Base-by-base conservation (phyloP, 2,329 filamentous ascomycete genomes). In the Stagonosporopsis cucurbitacearum region DNA sequence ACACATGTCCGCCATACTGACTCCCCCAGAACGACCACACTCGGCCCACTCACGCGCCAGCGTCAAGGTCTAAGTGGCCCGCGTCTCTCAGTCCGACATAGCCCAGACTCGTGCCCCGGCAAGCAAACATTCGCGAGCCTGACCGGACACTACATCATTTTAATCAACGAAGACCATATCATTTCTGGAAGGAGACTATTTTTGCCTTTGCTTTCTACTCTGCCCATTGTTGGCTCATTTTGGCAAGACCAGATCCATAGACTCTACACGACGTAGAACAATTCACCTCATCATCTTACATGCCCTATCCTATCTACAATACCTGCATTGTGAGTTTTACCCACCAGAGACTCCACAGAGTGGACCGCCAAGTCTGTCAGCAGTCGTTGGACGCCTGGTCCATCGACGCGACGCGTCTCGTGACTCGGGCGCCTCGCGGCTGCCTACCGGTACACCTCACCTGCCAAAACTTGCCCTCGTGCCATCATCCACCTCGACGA, bases 31-130 rank as follows among this genome's bases (percentile, higher is more conserved):
- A 49, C 54, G 54, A 40, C 54, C 54, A 36, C 54, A 57, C 39
- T 57, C 54, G 20, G 48, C 54, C 19, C 54, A 57, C 33, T 57
- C 54, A 25, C 54, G 54, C 49, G 54, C 54, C 39, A 57, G 54
- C 44, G 48, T 57, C 54, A 57, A 45, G 44, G 54, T 52, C 39
- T 57, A 57, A 49, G 42, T 19, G 32, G 23, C 39, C 39, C 17
- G 3, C 49, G 17, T 19, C 39, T 40, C 20, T 8, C 35, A 57
- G 43, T 53, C 54, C 54, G 44, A 53, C 49, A 49, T 45, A 49
- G 35, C 43, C 54, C 49, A 57, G 44, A 30, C 40, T 40, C 40
- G 48, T 35, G 30, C 49, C 30, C 22, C 20, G 44, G 36, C 49
- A 49, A 45, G 36, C 49, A 49, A 45, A 25, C 9, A 49, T 25